Evolutionary conservation across 2,329 filamentous ascomycete genomes (phyloP).

Genomic region (Fusarium pseudonygamai): DNA sequence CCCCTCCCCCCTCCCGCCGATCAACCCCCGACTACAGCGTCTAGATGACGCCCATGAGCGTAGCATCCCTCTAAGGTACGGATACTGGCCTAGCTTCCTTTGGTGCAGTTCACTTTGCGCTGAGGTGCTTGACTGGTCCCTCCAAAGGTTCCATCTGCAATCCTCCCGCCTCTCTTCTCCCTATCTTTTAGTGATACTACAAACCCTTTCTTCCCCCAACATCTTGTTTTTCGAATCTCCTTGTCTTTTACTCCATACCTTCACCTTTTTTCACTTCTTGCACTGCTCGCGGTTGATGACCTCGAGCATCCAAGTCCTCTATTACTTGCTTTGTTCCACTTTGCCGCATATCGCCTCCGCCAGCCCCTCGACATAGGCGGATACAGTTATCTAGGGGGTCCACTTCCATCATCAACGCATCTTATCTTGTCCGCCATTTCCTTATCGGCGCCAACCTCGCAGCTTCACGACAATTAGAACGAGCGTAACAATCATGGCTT

Average conservation of each 20-base stretch:
- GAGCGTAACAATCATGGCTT: conserved; percentile 58
- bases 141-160: conserved; percentile 12
- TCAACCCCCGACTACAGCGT: conserved; percentile 31
- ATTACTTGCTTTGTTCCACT: conserved; percentile 6
- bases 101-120: neutral
- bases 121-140: conserved; percentile 20
- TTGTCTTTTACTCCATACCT: neutral
- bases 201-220: conserved; percentile 10
- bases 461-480: conserved; percentile 12
- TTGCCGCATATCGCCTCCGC: conserved; percentile 29
- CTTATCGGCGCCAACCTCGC: conserved; percentile 36
- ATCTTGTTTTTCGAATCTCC: conserved; percentile 1
- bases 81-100: conserved; percentile 24
- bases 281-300: conserved; percentile 3
- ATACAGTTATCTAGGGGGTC: conserved; percentile 30
- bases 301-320: conserved; percentile 6
- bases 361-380: conserved; percentile 30
- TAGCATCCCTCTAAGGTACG: conserved; percentile 33
- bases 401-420: conserved; percentile 39
- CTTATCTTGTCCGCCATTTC: conserved; percentile 39
- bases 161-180: conserved; percentile 18
- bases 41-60: conserved; percentile 35
- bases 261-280: neutral
- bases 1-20: conserved; percentile 32
- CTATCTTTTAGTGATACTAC: conserved; percentile 23